Evolutionary conservation across 495 filamentous ascomycete genomes (phyloP), one percentile per base, ranked within the genome.

Genomic region (Durotheca rogersii): DNA sequence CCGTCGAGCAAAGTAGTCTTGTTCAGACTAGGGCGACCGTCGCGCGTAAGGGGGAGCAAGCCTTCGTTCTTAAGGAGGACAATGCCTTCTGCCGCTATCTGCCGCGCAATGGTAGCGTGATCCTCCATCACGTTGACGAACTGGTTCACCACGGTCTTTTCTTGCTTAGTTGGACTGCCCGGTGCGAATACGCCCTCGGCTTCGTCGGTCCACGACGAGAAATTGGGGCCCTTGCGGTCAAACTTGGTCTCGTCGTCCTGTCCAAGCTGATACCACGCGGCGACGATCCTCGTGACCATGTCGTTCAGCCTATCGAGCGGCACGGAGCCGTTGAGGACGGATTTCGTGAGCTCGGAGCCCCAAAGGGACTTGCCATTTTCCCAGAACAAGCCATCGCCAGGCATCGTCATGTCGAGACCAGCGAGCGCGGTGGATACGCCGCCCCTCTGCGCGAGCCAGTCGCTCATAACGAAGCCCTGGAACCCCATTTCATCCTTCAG

Each of bases 371-470:
- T 67, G 6, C 89, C 91, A 54, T 91, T 76, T 15, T 75, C 76
- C 89, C 88, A 95, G 10, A 55, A 54, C 7, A 88, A 64, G 1
- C 92, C 91, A 68, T 96, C 91, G 7, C 92, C 92, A 2, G 93
- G 93, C 92, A 96, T 96, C 9, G 80, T 88, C 89, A 96, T 90
- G 66, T 96, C 92, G 9, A 97, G 72, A 1, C 92, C 92, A 15
- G 89, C 84, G 15, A 96, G 67, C 2, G 91, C 86, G 51, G 82
- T 86, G 11, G 79, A 80, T 0, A 96, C 86, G 17, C 91, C 90
- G 17, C 83, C 84, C 21, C 88, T 79, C 64, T 95, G 90, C 4
- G 90, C 92, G 4, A 94, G 78, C 92, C 92, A 97, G 66, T 97
- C 92, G 5, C 83, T 87, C 73, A 92, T 87, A 0, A 97, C 86